Evolutionary conservation across 768 basidiomycete genomes (phyloP).

Genomic region (Pleurotus salmoneostramineus): DNA sequence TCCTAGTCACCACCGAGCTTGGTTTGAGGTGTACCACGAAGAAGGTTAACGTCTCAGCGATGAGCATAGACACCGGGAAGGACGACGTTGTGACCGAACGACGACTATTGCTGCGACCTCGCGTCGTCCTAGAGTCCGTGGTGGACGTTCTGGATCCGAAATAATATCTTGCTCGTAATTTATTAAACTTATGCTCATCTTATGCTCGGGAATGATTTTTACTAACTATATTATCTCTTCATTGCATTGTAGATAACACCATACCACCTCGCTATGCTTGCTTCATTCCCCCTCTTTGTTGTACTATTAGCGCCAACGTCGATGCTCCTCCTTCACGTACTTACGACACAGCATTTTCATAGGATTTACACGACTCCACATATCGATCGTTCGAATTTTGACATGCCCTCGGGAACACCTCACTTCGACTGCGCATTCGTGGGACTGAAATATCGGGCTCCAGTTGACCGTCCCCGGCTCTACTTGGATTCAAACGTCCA

Average conservation of each 20-base stretch:
- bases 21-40: constrained; percentile 65
- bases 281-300: neutral
- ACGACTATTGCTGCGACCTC: constrained; percentile 63
- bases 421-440: too few species aligned
- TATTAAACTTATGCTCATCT: constrained; percentile 1
- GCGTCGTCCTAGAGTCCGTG: constrained; percentile 74
- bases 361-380: too few species aligned
- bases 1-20: constrained; percentile 69
- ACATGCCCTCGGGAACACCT: too few species aligned
- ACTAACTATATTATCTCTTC: neutral
- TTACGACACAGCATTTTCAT: neutral
- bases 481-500: too few species aligned
- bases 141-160: constrained; percentile 36
- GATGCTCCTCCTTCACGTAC: neutral
- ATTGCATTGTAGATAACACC: neutral
- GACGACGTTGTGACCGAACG: constrained; percentile 48
- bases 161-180: constrained; percentile 8
- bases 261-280: neutral
- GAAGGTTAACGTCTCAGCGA: constrained; percentile 20
- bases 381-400: too few species aligned
- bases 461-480: too few species aligned
- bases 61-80: constrained; percentile 13
- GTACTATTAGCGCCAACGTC: neutral
- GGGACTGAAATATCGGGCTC: too few species aligned
- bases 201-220: neutral